A percentile compares a stretch with the other conserved stretches of the same genome.
Conservation (phyloP, 139 green algal genomes). For the Coelastrella sp. region DNA sequence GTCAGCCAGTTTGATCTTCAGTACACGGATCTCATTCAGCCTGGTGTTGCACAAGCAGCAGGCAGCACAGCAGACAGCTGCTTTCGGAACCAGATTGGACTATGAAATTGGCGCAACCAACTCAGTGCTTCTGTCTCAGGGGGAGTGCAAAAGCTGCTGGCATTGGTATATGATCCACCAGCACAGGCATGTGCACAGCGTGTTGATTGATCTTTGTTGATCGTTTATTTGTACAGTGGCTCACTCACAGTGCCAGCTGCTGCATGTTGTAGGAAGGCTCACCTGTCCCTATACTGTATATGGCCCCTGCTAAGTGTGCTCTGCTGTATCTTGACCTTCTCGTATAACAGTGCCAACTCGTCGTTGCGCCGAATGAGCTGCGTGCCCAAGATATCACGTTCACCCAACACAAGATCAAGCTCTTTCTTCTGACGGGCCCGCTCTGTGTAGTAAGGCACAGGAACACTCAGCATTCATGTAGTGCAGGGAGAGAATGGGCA, state of each 20-base stretch:
- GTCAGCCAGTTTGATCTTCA: slow-evolving; percentile 90
- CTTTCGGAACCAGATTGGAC: too few species aligned
- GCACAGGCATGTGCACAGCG: too few species aligned
- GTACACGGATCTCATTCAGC: slow-evolving; percentile 89
- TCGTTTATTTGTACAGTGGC: too few species aligned
- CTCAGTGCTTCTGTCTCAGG: too few species aligned
- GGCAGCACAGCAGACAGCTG: background rate
- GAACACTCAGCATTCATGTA: too few species aligned
- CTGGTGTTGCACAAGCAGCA: slow-evolving; percentile 36
- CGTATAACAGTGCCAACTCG: slow-evolving; percentile 93
- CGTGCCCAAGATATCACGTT: slow-evolving; percentile 90
- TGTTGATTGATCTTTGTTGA: too few species aligned
- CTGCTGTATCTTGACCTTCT: slow-evolving; percentile 96
- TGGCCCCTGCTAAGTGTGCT: slow-evolving; percentile 86
- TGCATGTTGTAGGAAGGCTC: background rate
- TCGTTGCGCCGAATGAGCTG: slow-evolving; percentile 93
- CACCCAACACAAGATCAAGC: slow-evolving; percentile 82
- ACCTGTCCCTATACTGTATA: slow-evolving; percentile 89
- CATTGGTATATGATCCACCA: too few species aligned
- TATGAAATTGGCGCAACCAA: too few species aligned
- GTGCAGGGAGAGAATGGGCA: too few species aligned
- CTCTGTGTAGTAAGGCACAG: slow-evolving; percentile 50
- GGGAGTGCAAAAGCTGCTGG: too few species aligned
- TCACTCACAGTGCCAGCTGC: too few species aligned
- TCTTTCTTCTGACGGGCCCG: slow-evolving; percentile 89